Evolutionary conservation across 2,329 filamentous ascomycete species (phyloP), one percentile per base, ranked within the genome.

Genomic region (Myrmaecium sp.): DNA sequence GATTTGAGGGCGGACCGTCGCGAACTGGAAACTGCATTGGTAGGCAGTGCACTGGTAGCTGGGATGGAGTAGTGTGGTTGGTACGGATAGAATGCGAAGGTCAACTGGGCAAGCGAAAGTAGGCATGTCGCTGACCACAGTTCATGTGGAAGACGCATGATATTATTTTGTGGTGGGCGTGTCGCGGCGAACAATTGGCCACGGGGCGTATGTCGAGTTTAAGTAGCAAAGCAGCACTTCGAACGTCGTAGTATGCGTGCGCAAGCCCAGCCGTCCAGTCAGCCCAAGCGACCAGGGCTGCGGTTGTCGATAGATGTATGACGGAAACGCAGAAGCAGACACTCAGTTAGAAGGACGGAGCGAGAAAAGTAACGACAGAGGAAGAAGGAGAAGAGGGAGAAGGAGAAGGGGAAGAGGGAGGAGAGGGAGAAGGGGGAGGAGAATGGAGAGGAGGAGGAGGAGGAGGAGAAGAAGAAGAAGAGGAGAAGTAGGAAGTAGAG

Each of bases 11-110:
- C 22, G 10, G 26, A n/a, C n/a, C n/a, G n/a, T n/a, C n/a, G n/a
- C n/a, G n/a, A n/a, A n/a, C n/a, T n/a, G n/a, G n/a, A n/a, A n/a
- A n/a, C n/a, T 17, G 29, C 6, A 7, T 17, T 29, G 13, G 14
- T 26, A 14, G 23, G 15, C 17, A 17, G 15, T 25, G 7, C 12
- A 13, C 6, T 6, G 21, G 25, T 10, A n/a, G 15, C 14, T 23
- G 17, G 15, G 6, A 25, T 15, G 25, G 22, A 21, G 9, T 14
- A 5, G 30, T 16, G 9, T 11, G 34, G 38, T 18, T 30, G 31
- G 33, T 48, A 49, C 1, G 49, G 47, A 27, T 52, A 52, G 35
- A 52, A 52, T 10, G 47, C 47, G 5, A 38, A 33, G 9, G 31
- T 44, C 10, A 37, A 34, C 4, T 41, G 44, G 27, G 44, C 27